Conservation (phyloP, 176 grass and related monocot genomes). For the Sorghum bicolor region DNA sequence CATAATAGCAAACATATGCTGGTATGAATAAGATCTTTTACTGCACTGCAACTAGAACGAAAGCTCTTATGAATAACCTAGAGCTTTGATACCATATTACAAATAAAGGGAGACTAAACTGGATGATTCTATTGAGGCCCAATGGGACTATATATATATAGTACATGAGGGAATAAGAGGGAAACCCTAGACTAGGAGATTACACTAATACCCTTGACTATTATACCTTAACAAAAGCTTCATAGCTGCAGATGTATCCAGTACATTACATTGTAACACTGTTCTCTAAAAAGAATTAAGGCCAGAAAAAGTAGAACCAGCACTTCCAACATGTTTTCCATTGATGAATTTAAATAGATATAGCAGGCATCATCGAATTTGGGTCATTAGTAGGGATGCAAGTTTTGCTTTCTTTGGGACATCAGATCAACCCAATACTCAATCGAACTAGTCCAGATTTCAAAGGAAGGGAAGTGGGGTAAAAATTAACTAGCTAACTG, state of each 20-base stretch:
- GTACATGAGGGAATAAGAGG: no score
- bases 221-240: constrained; percentile 3
- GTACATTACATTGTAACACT: background rate
- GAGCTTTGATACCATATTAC: no score
- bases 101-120: no score
- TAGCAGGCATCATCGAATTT: background rate
- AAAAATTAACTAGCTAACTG: background rate
- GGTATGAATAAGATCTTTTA: background rate
- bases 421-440: background rate
- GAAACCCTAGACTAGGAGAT: no score
- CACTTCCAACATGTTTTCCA: background rate
- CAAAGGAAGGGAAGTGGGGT: background rate
- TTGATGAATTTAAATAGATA: constrained; percentile 3
- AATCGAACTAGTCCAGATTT: background rate
- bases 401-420: background rate
- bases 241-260: background rate
- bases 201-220: no score
- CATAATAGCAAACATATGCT: background rate
- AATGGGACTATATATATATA: no score
- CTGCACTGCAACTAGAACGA: background rate
- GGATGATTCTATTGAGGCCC: no score
- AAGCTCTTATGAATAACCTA: no score
- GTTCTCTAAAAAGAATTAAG: background rate
- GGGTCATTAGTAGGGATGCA: background rate
- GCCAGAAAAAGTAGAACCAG: background rate